Conservation (phyloP, 768 basidiomycete genomes). For the Kondoa subrosea region DNA sequence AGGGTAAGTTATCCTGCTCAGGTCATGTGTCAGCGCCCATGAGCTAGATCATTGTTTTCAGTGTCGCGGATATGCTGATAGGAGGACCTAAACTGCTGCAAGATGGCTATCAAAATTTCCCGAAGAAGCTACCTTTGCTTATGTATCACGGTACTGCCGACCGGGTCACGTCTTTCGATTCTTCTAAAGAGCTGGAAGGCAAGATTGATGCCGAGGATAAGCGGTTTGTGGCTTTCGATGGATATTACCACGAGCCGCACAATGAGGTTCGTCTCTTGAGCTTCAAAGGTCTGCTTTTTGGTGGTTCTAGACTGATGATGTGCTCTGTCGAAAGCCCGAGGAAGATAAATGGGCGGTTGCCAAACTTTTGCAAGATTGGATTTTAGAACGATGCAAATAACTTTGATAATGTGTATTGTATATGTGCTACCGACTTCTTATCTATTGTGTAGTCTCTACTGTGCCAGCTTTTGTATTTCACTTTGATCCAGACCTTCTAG, state of each 20-base stretch:
- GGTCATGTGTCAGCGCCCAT: not conserved
- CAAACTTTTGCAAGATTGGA: too few species aligned
- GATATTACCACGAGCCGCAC: not conserved
- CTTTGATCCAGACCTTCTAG: constrained; percentile 74
- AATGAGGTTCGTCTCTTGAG: not conserved
- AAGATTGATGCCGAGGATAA: constrained; percentile 12
- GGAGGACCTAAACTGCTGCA: constrained; percentile 16
- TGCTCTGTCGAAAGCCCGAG: not conserved
- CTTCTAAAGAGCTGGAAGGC: constrained; percentile 10
- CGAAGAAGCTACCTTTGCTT: constrained; percentile 17
- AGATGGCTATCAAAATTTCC: constrained; percentile 18
- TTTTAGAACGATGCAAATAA: too few species aligned
- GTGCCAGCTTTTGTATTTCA: constrained; percentile 60
- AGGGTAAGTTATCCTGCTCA: constrained; percentile 22
- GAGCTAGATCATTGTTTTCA: not conserved
- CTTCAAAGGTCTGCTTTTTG: not conserved
- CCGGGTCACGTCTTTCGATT: constrained; percentile 12
- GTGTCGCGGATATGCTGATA: not conserved
- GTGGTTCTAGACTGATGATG: not conserved
- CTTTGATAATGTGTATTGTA: too few species aligned
- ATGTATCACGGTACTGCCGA: constrained; percentile 25
- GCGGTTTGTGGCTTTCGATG: constrained; percentile 3
- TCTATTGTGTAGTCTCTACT: constrained; percentile 32
- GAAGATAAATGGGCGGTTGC: not conserved
- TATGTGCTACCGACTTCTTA: not conserved